Evolutionary conservation across 2,329 filamentous ascomycete species (phyloP).

Genomic region (Trichoderma guizhouense): DNA sequence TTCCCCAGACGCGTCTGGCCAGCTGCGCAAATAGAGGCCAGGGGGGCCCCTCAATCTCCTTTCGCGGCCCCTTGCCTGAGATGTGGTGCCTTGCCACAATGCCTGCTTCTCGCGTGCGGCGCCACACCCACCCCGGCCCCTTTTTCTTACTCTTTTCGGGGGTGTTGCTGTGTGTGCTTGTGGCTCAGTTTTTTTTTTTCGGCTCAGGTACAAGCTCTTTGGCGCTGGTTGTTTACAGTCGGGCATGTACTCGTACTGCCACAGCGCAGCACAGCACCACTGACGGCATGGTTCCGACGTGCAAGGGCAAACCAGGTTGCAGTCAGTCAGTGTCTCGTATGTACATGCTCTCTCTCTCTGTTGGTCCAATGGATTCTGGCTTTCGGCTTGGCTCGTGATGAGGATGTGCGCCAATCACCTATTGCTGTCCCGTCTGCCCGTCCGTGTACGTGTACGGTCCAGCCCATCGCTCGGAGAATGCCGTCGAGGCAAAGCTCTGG

Average conservation of each 20-base stretch:
- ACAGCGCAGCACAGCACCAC: too few species aligned
- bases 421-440: neutral
- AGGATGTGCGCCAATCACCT: neutral
- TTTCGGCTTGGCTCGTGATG: neutral
- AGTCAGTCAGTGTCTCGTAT: neutral
- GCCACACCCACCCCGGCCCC: conserved; percentile 9
- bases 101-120: conserved; percentile 15
- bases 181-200: neutral
- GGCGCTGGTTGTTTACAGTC: neutral
- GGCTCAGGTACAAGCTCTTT: too few species aligned
- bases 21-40: neutral
- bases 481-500: neutral
- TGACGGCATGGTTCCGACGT: neutral
- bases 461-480: neutral
- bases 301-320: neutral
- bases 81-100: neutral
- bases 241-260: too few species aligned
- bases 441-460: neutral
- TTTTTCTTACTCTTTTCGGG: neutral
- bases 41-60: neutral
- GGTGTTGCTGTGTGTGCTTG: neutral
- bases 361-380: neutral
- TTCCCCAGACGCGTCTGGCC: conserved; percentile 30
- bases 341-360: neutral
- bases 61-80: conserved; percentile 4